These are phyloP conservation scores for Inonotus hispidus DNA, from an alignment of 1,284 basidiomycete species.

Conservation along the genomic window DNA sequence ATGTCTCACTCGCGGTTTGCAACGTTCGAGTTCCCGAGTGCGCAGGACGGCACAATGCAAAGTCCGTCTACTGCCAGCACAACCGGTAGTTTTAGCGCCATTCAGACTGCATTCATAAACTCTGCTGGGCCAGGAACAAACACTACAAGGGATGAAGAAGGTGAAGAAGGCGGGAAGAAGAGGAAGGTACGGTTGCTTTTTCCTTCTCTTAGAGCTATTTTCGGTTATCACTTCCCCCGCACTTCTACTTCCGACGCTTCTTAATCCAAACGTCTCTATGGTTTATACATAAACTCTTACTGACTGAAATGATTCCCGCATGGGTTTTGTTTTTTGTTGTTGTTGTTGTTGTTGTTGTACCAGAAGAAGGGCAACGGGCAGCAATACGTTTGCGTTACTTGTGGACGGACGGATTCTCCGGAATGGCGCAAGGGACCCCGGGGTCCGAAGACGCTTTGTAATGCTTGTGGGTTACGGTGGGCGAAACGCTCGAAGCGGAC, in stretches of 20 bases:
- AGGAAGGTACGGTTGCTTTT: conserved; percentile 12
- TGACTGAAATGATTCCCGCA: conserved; percentile 3
- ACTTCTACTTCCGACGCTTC: not conserved
- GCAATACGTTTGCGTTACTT: conserved; percentile 72
- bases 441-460: conserved; percentile 84
- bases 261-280: not conserved
- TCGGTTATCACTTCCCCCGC: not conserved
- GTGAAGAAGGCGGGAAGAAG: conserved; percentile 9
- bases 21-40: not conserved
- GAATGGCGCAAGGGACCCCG: conserved; percentile 83
- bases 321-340: not conserved
- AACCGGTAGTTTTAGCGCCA: not conserved
- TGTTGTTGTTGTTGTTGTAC: conserved; percentile 24
- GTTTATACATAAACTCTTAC: not conserved
- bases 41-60: not conserved
- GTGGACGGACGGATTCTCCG: conserved; percentile 75
- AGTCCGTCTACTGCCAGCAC: conserved; percentile 6
- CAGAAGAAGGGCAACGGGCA: conserved; percentile 43
- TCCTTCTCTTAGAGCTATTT: not conserved
- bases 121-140: not conserved
- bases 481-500: conserved; percentile 60
- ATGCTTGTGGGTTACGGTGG: conserved; percentile 82
- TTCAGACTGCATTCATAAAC: not conserved
- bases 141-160: conserved; percentile 5
- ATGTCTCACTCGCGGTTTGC: not conserved